Conservation (phyloP, 2,329 filamentous ascomycete species). For the Fusarium coffeatum region DNA sequence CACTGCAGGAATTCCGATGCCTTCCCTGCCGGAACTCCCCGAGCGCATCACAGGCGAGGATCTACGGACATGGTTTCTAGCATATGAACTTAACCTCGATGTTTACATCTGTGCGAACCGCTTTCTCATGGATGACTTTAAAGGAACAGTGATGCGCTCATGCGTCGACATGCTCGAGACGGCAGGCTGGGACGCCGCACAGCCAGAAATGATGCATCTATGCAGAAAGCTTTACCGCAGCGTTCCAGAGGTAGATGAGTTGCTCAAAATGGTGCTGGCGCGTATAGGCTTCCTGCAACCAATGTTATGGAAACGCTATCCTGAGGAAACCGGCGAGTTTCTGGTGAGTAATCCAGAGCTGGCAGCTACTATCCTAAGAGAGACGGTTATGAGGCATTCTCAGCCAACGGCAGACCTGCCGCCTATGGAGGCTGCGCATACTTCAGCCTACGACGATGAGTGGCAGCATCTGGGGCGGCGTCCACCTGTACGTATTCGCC, state of each 20-base stretch:
- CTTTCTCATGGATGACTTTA: constrained; percentile 61
- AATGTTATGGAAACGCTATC: constrained; percentile 56
- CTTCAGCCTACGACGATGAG: constrained; percentile 20
- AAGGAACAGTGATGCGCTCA: constrained; percentile 54
- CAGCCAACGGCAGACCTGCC: constrained; percentile 52
- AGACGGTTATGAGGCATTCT: constrained; percentile 58
- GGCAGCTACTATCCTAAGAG: constrained; percentile 58
- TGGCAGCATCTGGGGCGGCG: constrained; percentile 20
- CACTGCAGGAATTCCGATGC: neutral
- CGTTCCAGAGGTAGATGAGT: constrained; percentile 56
- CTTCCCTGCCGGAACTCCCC: constrained; percentile 1
- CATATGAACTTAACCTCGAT: constrained; percentile 60
- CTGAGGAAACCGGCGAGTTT: constrained; percentile 57
- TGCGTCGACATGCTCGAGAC: constrained; percentile 61
- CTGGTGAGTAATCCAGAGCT: constrained; percentile 59
- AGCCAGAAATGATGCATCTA: constrained; percentile 57
- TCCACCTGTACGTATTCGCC: constrained; percentile 1
- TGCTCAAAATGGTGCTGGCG: constrained; percentile 62
- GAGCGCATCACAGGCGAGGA: constrained; percentile 57
- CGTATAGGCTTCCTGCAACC: constrained; percentile 62
- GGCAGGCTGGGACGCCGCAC: constrained; percentile 56
- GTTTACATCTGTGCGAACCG: constrained; percentile 63
- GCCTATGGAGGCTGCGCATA: constrained; percentile 54
- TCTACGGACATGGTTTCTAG: constrained; percentile 59
- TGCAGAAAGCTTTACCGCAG: constrained; percentile 58